phyloP scores from a whole-genome alignment of 2,329 filamentous ascomycete genomes.

The Podosphaera aphanis region DNA sequence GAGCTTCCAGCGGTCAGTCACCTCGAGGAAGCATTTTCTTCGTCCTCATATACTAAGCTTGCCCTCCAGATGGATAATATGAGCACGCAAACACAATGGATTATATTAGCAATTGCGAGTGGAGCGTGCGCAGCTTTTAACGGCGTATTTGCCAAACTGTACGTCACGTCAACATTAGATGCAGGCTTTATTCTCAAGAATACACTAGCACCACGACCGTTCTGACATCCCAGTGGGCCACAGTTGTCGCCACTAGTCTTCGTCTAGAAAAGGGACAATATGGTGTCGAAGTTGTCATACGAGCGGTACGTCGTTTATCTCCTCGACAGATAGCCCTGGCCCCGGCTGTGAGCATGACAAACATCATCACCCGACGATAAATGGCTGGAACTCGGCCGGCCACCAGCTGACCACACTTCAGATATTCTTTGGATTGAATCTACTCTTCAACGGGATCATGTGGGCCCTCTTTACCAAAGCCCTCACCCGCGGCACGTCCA shows the following conservation, averaged over 20 bases:
- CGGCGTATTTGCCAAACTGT: conserved; percentile 55
- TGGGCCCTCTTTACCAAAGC: conserved; percentile 66
- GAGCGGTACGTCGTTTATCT: conserved; percentile 21
- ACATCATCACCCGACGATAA: not conserved
- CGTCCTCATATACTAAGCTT: not conserved
- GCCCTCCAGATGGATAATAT: conserved; percentile 12
- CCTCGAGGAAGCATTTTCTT: not conserved
- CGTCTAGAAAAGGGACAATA: conserved; percentile 22
- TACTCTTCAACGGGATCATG: conserved; percentile 27
- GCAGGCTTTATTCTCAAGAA: not conserved
- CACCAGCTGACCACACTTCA: conserved; percentile 1
- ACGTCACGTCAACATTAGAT: conserved; percentile 13
- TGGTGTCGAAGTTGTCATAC: conserved; percentile 24
- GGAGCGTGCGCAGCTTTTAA: conserved; percentile 63
- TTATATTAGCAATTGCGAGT: conserved; percentile 47
- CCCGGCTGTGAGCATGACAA: too few species aligned
- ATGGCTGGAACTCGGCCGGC: not conserved
- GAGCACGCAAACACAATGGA: conserved; percentile 27
- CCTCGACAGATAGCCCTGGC: too few species aligned
- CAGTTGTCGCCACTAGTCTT: conserved; percentile 21
- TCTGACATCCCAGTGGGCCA: conserved; percentile 28
- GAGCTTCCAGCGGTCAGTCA: too few species aligned
- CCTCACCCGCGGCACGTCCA: conserved; percentile 48
- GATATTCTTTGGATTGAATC: conserved; percentile 45
- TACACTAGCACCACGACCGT: conserved; percentile 26